Evolutionary conservation across 148 eudicot species (phyloP), one percentile per base, ranked within the genome.

Genomic region (Vaccinium vitisidaea): DNA sequence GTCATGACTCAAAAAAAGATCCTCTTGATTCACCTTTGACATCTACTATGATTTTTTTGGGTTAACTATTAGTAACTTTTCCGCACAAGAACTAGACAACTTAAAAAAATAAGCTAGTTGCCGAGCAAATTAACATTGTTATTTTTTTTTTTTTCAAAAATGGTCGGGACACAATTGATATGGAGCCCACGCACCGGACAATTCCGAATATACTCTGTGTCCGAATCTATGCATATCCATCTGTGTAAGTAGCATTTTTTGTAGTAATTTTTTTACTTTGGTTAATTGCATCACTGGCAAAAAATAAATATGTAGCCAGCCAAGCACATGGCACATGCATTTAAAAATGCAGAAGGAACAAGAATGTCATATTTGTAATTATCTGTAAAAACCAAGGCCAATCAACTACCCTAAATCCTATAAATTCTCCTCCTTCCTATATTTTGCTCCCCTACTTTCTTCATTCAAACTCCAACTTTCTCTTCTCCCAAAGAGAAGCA

Each of bases 301-400:
- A 18, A 18, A 58, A 21, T 58, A 18, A 55, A 11, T 6, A 8
- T n/a, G 27, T n/a, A n/a, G 4, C 69, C 69, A 61, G 27, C 77
- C 11, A 75, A 46, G 46, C 53, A 21, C 52, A 75, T 16, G 78
- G 46, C 53, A 21, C 52, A 75, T 16, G 78, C 53, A 19, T 8
- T 74, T 9, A 8, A 75, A 75, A 75, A 65, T 43, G 11, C 3
- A 19, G 3, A 19, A 46, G 78, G 39, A 43, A 43, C 5, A 15
- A 19, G 9, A 9, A 19, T 19, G 13, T n/a, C 25, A 19, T 18
- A 19, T 8, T 81, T 13, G 84, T 84, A 87, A 81, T 75, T 84
- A 84, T 82, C 43, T 49, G 43, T 8, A 65, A 75, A 75, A 76
- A 46, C 27, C 18, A 84, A 61, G 89, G 79, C 79, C 83, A 81